Evolutionary conservation across 345 rosid genomes (phyloP).

Genomic region (Syzygium jambos): DNA sequence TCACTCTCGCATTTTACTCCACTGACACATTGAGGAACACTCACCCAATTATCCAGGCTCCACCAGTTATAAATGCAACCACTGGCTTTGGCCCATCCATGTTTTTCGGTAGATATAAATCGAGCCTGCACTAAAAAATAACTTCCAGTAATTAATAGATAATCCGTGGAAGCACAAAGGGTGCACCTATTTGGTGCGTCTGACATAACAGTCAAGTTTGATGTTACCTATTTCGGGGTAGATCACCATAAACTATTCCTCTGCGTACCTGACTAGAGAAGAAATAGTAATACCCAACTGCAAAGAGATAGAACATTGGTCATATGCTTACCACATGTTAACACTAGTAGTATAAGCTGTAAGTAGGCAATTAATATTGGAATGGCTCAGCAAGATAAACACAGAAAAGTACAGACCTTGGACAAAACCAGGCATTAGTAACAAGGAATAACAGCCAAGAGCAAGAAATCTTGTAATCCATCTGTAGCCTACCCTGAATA

Average conservation of each 20-base stretch:
- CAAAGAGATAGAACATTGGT: slow-evolving; percentile 21
- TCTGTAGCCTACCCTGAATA: slow-evolving; percentile 94
- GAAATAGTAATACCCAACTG: slow-evolving; percentile 94
- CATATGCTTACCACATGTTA: not conserved
- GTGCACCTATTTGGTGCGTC: not conserved
- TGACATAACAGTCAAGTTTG: not conserved
- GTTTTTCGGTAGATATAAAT: slow-evolving; percentile 79
- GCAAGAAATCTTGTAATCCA: slow-evolving; percentile 86
- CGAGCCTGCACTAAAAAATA: slow-evolving; percentile 48
- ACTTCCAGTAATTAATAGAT: not conserved
- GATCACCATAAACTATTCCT: slow-evolving; percentile 82
- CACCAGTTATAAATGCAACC: slow-evolving; percentile 91
- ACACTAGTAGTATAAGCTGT: not conserved
- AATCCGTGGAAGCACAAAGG: not conserved
- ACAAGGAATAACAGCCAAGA: slow-evolving; percentile 75
- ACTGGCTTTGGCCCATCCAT: slow-evolving; percentile 72
- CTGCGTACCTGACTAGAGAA: slow-evolving; percentile 69
- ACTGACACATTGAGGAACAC: slow-evolving; percentile 1
- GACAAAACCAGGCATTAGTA: slow-evolving; percentile 91
- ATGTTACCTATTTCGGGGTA: slow-evolving; percentile 84
- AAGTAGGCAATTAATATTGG: not conserved
- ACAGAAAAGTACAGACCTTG: slow-evolving; percentile 44
- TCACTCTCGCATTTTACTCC: not conserved
- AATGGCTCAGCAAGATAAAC: not conserved
- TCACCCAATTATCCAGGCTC: slow-evolving; percentile 99